Conservation (phyloP, 257 asterid species). For the Nicotiana attenuata region DNA sequence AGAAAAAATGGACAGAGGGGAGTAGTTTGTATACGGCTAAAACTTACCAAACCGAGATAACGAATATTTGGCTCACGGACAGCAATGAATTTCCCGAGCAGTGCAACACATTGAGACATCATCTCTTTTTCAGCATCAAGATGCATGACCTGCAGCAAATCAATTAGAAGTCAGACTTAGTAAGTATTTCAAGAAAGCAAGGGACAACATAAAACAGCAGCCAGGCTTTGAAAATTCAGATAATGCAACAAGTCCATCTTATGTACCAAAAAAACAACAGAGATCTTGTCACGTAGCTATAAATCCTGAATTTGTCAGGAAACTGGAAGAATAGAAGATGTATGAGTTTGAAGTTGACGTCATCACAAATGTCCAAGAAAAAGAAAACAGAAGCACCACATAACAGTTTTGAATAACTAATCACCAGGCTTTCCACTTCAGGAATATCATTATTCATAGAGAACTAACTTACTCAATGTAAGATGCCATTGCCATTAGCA, state of each 20-base stretch:
- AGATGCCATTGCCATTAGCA: background rate
- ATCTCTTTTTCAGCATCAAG: slow-evolving; percentile 97
- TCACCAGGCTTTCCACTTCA: background rate
- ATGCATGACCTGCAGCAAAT: slow-evolving; percentile 78
- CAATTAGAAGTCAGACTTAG: background rate
- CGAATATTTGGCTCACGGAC: slow-evolving; percentile 97
- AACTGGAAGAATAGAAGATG: background rate
- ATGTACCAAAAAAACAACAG: background rate
- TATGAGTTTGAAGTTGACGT: background rate
- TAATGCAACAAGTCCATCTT: background rate
- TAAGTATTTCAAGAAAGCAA: background rate
- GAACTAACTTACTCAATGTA: slow-evolving; percentile 3
- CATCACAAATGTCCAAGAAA: slow-evolving; percentile 1
- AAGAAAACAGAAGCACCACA: background rate
- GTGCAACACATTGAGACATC: slow-evolving; percentile 98
- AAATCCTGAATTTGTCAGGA: background rate
- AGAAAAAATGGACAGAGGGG: too few species aligned
- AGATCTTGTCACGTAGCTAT: background rate
- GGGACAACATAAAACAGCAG: background rate
- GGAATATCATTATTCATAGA: background rate
- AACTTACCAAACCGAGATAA: slow-evolving; percentile 90
- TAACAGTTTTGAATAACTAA: slow-evolving; percentile 2
- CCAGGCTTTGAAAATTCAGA: background rate
- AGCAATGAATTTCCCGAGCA: slow-evolving; percentile 93
- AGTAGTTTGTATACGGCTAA: background rate